Evolutionary conservation across 106 monocot genomes (phyloP).

Genomic region (Narthecium ossifragum): DNA sequence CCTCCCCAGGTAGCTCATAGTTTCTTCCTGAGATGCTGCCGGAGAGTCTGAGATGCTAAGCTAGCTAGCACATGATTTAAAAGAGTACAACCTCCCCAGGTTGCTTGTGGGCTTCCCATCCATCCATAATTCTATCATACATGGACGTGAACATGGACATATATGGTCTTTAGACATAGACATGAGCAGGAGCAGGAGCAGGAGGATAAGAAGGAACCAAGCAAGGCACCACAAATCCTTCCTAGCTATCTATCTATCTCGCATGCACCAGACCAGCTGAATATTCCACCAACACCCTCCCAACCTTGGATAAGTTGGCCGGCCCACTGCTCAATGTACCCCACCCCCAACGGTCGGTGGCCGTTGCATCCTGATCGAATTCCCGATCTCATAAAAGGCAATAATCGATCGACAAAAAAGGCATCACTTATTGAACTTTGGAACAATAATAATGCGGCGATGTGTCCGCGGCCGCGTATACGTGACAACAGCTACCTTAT

Average conservation of each 20-base stretch:
- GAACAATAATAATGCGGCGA: too few species aligned
- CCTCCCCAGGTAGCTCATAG: slow-evolving; percentile 2
- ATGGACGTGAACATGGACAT: background rate
- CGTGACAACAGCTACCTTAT: too few species aligned
- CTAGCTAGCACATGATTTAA: background rate
- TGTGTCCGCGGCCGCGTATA: too few species aligned
- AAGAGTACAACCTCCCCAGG: background rate
- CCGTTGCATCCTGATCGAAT: too few species aligned
- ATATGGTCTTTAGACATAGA: background rate
- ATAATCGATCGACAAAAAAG: too few species aligned
- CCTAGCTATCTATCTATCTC: background rate
- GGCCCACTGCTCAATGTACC: too few species aligned
- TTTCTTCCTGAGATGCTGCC: background rate
- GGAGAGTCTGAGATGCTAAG: background rate
- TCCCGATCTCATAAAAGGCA: too few species aligned
- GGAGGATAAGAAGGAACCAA: background rate
- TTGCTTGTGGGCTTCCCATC: background rate
- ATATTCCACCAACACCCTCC: too few species aligned
- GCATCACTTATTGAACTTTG: too few species aligned
- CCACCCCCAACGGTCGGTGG: too few species aligned
- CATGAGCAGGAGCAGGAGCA: background rate
- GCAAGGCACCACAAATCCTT: background rate
- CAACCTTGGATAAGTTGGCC: background rate
- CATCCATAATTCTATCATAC: too few species aligned
- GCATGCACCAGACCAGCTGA: background rate